Base-by-base conservation (phyloP, 257 asterid genomes). In the Primulina eburnea region DNA sequence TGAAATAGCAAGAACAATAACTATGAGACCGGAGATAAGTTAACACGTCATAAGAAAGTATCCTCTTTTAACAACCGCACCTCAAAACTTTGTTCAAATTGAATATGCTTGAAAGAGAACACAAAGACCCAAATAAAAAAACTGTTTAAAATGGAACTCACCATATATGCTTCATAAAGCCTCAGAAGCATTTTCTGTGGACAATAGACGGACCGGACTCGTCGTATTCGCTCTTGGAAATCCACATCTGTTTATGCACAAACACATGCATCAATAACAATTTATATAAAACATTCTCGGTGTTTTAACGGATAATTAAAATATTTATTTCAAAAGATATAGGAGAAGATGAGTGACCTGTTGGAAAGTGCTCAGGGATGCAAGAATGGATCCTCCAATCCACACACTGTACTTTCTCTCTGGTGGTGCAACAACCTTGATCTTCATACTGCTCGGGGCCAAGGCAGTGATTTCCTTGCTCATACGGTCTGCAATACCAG, bases 381-480 rank as follows among this genome's bases (percentile, higher is more conserved):
- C 86, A 73, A 82, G 83, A 56, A 82, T 82, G 59, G 86, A 82
- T 32, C 86, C 86, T 70, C 86, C 86, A 63, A 82, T 82, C 86
- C 86, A 82, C 74, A 82, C 86, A 73, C 86, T 82, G 83, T 82
- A 82, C 75, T 82, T 82, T 56, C 86, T 78, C 77, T 82, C 86
- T 9, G 86, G 86, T 37, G 86, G 86, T 14, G 86, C 86, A 70
- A 82, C 86, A 10, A 82, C 86, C 86, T 82, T 82, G 59, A 82
- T 82, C 71, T 82, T 82, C 86, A 82, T 82, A 76, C 86, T 82
- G 73, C 86, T 82, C 43, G 86, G 86, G 69, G 86, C 86, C 71
- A 81, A 70, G 14, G 86, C 86, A 70, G 86, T 81, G 58, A 81
- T 81, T 66, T 81, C 86, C 75, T 75, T 81, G 81, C 86, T 81